Percentiles rank a stretch among this genome's conserved stretches.
These are phyloP conservation scores for Rauvolfia tetraphylla DNA, from an alignment of 257 asterid species.

Conservation along the genomic window DNA sequence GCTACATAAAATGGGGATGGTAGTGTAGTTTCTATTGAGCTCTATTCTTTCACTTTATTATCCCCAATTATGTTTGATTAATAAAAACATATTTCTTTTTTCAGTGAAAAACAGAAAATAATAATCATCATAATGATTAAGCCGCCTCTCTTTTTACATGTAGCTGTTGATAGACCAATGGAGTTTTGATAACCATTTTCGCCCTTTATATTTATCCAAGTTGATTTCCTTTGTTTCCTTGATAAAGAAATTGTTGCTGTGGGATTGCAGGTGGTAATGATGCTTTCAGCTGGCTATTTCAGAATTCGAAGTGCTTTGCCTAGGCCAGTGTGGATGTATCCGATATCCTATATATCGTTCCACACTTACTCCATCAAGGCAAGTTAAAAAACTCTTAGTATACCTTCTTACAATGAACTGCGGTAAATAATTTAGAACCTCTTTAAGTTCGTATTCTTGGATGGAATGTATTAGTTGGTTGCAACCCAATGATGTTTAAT, in stretches of 20 bases:
- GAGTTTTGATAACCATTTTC: not conserved
- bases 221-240: not conserved
- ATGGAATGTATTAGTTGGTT: not conserved
- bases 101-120: no score
- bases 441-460: not conserved
- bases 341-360: conserved; percentile 78
- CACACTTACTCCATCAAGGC: conserved; percentile 93
- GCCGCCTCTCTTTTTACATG: not conserved
- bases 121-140: not conserved
- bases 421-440: not conserved
- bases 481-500: not conserved
- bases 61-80: not conserved
- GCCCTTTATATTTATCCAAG: not conserved
- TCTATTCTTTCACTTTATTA: no score
- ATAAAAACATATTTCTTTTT: not conserved
- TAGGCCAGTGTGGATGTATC: conserved; percentile 84
- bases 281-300: conserved; percentile 93
- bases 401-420: not conserved
- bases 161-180: not conserved
- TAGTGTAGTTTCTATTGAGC: no score
- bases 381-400: conserved; percentile 24
- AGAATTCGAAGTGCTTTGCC: conserved; percentile 84
- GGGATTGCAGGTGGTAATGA: conserved; percentile 69
- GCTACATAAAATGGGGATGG: no score
- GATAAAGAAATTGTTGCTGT: not conserved